These are phyloP conservation scores for Fusarium mexicanum DNA, from an alignment of 2,329 filamentous ascomycete genomes.

Conservation along the genomic window DNA sequence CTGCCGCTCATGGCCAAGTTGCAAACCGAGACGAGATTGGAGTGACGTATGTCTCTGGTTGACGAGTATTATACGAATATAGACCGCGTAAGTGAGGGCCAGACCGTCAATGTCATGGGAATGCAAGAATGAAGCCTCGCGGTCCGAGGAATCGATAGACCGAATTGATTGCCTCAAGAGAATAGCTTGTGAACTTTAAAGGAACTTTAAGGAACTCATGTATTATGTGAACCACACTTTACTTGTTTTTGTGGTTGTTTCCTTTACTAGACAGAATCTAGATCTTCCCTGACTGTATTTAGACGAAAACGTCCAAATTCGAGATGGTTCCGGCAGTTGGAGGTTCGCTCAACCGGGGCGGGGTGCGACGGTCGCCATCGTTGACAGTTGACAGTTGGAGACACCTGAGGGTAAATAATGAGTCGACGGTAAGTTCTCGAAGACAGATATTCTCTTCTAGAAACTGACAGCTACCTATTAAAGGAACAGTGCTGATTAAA, in stretches of 20 bases:
- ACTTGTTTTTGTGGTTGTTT: background rate
- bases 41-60: background rate
- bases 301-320: conserved; percentile 12
- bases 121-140: conserved; percentile 7
- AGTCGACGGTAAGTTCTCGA: background rate
- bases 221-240: background rate
- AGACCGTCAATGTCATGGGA: conserved; percentile 3
- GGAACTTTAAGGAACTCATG: background rate
- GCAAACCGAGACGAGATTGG: background rate
- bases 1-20: background rate
- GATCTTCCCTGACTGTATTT: background rate
- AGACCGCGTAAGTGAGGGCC: background rate
- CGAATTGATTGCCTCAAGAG: background rate
- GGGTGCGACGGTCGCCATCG: background rate
- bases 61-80: background rate
- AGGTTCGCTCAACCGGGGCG: background rate
- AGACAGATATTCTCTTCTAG: background rate
- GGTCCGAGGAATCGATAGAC: background rate
- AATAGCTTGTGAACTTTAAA: background rate
- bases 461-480: background rate
- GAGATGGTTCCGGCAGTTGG: background rate
- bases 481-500: background rate
- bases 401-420: background rate
- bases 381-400: background rate
- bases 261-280: background rate